Percentiles rank a stretch among this genome's conserved stretches.
These are phyloP conservation scores for Dalbergia cochinchinensis DNA, from an alignment of 306 rosid genomes.

Conservation along the genomic window DNA sequence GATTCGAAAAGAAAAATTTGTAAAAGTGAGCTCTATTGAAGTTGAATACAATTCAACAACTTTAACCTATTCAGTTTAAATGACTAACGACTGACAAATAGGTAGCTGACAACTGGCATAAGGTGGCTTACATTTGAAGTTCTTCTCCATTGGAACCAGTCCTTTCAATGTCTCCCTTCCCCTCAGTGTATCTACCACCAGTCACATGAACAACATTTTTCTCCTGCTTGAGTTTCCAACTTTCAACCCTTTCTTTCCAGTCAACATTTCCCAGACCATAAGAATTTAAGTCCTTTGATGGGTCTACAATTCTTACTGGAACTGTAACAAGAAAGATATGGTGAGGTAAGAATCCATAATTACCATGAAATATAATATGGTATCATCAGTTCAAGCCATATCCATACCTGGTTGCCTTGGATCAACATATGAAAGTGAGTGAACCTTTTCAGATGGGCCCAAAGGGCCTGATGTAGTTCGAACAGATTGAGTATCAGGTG, in stretches of 20 bases:
- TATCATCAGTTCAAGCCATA: conserved; percentile 30
- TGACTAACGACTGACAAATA: not conserved
- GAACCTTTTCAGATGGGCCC: conserved; percentile 80
- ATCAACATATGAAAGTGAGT: conserved; percentile 71
- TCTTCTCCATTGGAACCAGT: conserved; percentile 99
- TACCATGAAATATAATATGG: conserved; percentile 32
- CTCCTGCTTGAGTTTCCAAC: conserved; percentile 97
- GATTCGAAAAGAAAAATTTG: not conserved
- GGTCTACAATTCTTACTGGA: conserved; percentile 92
- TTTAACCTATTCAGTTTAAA: too few relatives aligned
- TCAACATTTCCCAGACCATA: conserved; percentile 98
- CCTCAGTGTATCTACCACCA: conserved; percentile 72
- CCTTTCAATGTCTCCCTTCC: conserved; percentile 96
- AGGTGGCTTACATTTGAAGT: conserved; percentile 78
- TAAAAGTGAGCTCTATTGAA: not conserved
- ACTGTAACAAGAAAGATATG: conserved; percentile 55
- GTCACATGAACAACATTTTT: conserved; percentile 78
- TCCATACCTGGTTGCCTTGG: conserved; percentile 91
- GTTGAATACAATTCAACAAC: not conserved
- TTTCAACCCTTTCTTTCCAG: conserved; percentile 99
- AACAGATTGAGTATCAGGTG: conserved; percentile 90
- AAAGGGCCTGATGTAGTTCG: conserved; percentile 93
- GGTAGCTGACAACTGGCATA: not conserved
- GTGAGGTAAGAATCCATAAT: conserved; percentile 40
- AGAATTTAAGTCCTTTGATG: conserved; percentile 91